Conservation (phyloP, 2,329 filamentous ascomycete species). For the Mariannaea elegans region DNA sequence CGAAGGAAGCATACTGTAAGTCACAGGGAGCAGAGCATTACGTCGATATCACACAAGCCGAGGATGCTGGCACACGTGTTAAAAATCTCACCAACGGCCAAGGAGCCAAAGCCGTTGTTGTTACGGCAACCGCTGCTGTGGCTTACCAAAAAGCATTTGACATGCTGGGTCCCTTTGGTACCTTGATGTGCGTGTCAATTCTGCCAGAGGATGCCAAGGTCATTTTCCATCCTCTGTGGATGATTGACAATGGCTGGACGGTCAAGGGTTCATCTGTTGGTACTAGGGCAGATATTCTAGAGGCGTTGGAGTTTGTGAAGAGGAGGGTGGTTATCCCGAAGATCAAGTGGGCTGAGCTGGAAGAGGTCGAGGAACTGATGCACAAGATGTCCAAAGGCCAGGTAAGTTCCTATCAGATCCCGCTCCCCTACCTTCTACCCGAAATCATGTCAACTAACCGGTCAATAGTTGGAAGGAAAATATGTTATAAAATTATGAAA, state of each 20-base stretch:
- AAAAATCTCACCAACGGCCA: not conserved
- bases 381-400: slow-evolving; percentile 27
- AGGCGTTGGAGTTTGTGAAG: slow-evolving; percentile 17
- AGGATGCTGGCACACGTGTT: not conserved
- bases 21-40: slow-evolving; percentile 12
- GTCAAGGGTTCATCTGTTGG: slow-evolving; percentile 14
- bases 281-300: slow-evolving; percentile 5
- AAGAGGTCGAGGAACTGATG: slow-evolving; percentile 24
- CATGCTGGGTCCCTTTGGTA: slow-evolving; percentile 8
- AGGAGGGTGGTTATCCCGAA: slow-evolving; percentile 11
- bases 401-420: no score
- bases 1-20: not conserved
- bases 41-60: slow-evolving; percentile 2
- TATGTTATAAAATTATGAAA: slow-evolving; percentile 29
- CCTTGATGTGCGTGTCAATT: slow-evolving; percentile 10
- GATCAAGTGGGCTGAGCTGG: not conserved
- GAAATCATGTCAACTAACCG: not conserved
- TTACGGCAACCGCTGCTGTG: not conserved
- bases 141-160: slow-evolving; percentile 3
- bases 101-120: slow-evolving; percentile 10
- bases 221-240: slow-evolving; percentile 5
- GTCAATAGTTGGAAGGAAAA: slow-evolving; percentile 20
- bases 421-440: no score
- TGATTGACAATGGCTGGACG: slow-evolving; percentile 15
- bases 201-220: slow-evolving; percentile 4